Percentiles rank a stretch among this genome's conserved stretches.
phyloP scores from a whole-genome alignment of 306 rosid species.

The Sicyos baderoa region DNA sequence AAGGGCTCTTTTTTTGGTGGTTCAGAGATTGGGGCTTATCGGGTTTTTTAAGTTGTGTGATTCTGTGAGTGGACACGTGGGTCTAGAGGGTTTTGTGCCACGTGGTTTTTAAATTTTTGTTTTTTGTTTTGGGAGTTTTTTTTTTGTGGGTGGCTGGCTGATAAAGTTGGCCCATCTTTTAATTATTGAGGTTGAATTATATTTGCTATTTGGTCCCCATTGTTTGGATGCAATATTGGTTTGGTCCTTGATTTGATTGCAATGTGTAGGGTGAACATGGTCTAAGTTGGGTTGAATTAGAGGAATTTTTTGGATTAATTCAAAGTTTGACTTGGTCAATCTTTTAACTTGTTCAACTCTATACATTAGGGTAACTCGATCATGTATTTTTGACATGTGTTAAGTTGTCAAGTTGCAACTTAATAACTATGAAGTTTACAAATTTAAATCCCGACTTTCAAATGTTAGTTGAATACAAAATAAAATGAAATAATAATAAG shows the following conservation, averaged over 20 bases:
- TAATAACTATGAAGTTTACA: too few relatives aligned
- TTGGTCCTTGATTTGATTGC: not conserved
- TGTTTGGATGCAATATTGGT: not conserved
- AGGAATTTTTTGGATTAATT: too few relatives aligned
- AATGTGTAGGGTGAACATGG: too few relatives aligned
- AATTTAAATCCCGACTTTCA: too few relatives aligned
- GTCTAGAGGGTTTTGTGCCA: constrained; percentile 20
- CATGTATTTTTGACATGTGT: too few relatives aligned
- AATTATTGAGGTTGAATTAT: not conserved
- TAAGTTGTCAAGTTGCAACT: too few relatives aligned
- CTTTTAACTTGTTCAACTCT: too few relatives aligned
- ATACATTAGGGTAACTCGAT: too few relatives aligned
- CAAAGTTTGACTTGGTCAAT: too few relatives aligned
- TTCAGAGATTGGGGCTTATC: constrained; percentile 8
- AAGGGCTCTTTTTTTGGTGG: constrained; percentile 6
- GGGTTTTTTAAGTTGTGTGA: not conserved
- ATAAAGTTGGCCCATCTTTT: not conserved
- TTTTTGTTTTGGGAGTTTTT: not conserved
- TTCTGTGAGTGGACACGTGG: constrained; percentile 18
- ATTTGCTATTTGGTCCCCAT: not conserved
- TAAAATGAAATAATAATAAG: too few relatives aligned
- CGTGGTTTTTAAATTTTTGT: not conserved
- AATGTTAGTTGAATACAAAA: too few relatives aligned
- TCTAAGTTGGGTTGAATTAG: too few relatives aligned
- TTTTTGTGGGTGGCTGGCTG: not conserved